Evolutionary conservation across 2,329 filamentous ascomycete genomes (phyloP).

Genomic region (Chaetomium sp.): DNA sequence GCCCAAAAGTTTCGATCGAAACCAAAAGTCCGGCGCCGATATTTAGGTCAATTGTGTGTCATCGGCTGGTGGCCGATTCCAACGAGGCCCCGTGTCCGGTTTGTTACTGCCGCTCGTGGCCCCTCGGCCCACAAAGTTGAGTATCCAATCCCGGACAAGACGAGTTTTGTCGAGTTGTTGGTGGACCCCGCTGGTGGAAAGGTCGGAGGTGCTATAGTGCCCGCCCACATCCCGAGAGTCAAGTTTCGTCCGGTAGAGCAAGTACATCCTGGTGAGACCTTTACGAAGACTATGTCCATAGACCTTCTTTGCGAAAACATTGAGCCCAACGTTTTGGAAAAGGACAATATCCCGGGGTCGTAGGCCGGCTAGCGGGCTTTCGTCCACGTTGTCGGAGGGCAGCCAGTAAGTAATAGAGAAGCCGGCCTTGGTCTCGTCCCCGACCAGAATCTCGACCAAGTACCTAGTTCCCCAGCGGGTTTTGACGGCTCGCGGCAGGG

Average conservation of each 20-base stretch:
- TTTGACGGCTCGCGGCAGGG: conserved; percentile 59
- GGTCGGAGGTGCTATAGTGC: conserved; percentile 47
- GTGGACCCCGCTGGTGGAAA: conserved; percentile 35
- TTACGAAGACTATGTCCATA: conserved; percentile 76
- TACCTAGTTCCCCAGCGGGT: conserved; percentile 61
- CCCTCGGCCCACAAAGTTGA: conserved; percentile 52
- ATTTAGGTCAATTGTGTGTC: conserved; percentile 23
- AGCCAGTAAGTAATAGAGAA: conserved; percentile 87
- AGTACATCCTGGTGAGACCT: conserved; percentile 60
- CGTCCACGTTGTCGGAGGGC: conserved; percentile 31
- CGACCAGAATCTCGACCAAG: conserved; percentile 71
- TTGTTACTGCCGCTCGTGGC: neutral
- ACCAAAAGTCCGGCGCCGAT: neutral
- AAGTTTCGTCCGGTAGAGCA: conserved; percentile 54
- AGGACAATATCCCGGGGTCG: conserved; percentile 71
- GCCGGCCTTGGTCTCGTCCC: conserved; percentile 75
- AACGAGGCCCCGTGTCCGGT: conserved; percentile 6
- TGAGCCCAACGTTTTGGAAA: conserved; percentile 71
- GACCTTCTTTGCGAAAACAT: conserved; percentile 67
- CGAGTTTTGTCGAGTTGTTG: conserved; percentile 57
- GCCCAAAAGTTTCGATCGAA: neutral
- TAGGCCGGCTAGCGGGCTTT: conserved; percentile 39
- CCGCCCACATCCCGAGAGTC: conserved; percentile 48
- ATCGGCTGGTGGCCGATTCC: conserved; percentile 25
- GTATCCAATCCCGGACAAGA: conserved; percentile 68